Evolutionary conservation across 805 yeast genomes (phyloP).

Genomic region (Zygosaccharomyces rouxii): DNA sequence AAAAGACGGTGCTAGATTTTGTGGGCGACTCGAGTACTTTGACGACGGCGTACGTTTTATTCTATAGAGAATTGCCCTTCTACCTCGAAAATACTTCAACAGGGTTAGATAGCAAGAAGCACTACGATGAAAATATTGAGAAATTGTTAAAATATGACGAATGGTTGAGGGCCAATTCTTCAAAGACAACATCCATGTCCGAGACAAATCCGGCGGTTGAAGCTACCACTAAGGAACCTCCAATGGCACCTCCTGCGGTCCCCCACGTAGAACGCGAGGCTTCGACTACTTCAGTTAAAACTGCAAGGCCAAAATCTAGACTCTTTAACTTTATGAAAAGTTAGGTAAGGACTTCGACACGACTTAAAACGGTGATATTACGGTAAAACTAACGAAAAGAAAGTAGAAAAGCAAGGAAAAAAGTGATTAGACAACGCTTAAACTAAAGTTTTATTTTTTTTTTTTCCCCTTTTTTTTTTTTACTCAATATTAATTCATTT

Average conservation of each 20-base stretch:
- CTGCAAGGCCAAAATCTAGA: conserved; percentile 24
- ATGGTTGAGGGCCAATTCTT: conserved; percentile 12
- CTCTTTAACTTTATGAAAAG: conserved; percentile 26
- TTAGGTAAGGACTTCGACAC: not conserved
- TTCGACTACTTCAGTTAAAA: conserved; percentile 12
- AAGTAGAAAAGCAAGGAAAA: not conserved
- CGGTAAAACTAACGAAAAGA: not conserved
- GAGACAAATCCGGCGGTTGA: conserved; percentile 12
- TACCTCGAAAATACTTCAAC: conserved; percentile 15
- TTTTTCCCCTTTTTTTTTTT: not conserved
- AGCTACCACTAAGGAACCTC: conserved; percentile 15
- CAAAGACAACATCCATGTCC: conserved; percentile 6
- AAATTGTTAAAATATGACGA: conserved; percentile 26
- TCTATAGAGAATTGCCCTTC: conserved; percentile 58
- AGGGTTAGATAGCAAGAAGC: not conserved
- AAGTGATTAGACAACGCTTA: not conserved
- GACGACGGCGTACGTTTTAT: conserved; percentile 87
- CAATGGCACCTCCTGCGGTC: conserved; percentile 9
- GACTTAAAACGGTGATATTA: not conserved
- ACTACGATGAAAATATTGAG: conserved; percentile 21
- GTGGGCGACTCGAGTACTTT: conserved; percentile 85
- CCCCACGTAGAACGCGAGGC: conserved; percentile 10
- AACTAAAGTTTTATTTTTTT: not conserved
- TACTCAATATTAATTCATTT: too few relatives aligned
- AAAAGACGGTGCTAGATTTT: conserved; percentile 73